A percentile compares a stretch with the other conserved stretches of the same genome.
Evolutionary conservation across 345 rosid genomes (phyloP).

Genomic region (Excoecaria cochinchinensis): DNA sequence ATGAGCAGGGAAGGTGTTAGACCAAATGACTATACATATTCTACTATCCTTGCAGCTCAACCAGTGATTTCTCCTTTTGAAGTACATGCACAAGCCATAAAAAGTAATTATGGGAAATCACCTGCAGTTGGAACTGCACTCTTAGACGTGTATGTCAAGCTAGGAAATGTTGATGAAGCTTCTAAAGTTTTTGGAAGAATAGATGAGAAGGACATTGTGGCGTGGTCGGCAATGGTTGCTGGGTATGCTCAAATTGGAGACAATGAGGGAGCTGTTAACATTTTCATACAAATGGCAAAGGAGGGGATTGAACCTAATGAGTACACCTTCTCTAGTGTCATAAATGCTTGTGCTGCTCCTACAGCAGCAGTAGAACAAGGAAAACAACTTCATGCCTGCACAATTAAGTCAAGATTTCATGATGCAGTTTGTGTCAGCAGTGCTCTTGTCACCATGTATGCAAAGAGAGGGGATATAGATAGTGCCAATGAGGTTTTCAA

Average conservation of each 20-base stretch:
- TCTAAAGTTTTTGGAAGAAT: slow-evolving; percentile 51
- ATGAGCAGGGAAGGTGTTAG: slow-evolving; percentile 63
- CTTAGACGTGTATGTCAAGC: slow-evolving; percentile 72
- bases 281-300: slow-evolving; percentile 48
- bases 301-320: slow-evolving; percentile 65
- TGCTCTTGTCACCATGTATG: slow-evolving; percentile 82
- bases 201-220: slow-evolving; percentile 68
- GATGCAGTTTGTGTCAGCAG: slow-evolving; percentile 67
- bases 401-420: slow-evolving; percentile 58
- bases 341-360: slow-evolving; percentile 71
- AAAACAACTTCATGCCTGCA: slow-evolving; percentile 72
- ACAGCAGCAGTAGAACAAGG: slow-evolving; percentile 72
- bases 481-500: slow-evolving; percentile 63
- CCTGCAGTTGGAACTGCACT: slow-evolving; percentile 80
- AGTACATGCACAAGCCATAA: slow-evolving; percentile 70
- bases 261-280: slow-evolving; percentile 57
- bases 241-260: slow-evolving; percentile 76
- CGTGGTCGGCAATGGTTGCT: slow-evolving; percentile 91
- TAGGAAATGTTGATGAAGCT: slow-evolving; percentile 56
- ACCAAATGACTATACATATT: slow-evolving; percentile 78
- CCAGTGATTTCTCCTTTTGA: slow-evolving; percentile 54
- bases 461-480: slow-evolving; percentile 79
- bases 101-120: slow-evolving; percentile 53
- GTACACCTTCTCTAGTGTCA: slow-evolving; percentile 71
- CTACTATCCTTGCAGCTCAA: slow-evolving; percentile 65